Conservation (phyloP, 2,329 filamentous ascomycete genomes). For the Aspergillus japonicus region DNA sequence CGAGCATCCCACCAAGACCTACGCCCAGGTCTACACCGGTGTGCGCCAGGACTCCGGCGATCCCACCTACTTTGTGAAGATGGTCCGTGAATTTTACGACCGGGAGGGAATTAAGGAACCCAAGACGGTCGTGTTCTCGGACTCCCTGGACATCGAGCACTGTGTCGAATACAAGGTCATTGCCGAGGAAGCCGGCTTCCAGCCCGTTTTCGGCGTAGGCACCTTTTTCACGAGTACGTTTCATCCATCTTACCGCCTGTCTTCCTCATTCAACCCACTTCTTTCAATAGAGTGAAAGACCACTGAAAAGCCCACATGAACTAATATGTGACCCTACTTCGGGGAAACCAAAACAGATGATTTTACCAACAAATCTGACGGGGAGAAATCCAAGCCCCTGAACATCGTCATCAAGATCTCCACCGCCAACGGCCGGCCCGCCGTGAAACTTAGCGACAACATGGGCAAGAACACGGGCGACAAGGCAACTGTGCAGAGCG, state of each 20-base stretch:
- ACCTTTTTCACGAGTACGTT: slow-evolving; percentile 81
- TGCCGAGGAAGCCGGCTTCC: slow-evolving; percentile 76
- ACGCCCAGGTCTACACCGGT: slow-evolving; percentile 78
- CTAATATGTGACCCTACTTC: not conserved
- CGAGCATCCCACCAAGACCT: slow-evolving; percentile 57
- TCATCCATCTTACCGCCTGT: not conserved
- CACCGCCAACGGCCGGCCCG: slow-evolving; percentile 74
- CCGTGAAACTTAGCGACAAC: slow-evolving; percentile 93
- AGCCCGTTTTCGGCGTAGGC: slow-evolving; percentile 87
- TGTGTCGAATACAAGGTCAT: slow-evolving; percentile 87
- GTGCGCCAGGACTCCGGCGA: slow-evolving; percentile 90
- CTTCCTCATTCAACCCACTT: not conserved
- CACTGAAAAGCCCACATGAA: not conserved
- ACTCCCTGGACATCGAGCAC: slow-evolving; percentile 86
- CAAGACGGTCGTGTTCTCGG: slow-evolving; percentile 93
- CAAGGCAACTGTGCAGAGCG: slow-evolving; percentile 70
- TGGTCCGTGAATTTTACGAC: slow-evolving; percentile 80
- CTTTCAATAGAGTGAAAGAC: not conserved
- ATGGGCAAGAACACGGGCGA: slow-evolving; percentile 93
- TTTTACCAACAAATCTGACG: slow-evolving; percentile 69
- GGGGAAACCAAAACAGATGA: slow-evolving; percentile 58
- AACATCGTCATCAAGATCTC: slow-evolving; percentile 99
- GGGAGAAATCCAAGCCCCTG: slow-evolving; percentile 81
- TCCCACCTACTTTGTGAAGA: slow-evolving; percentile 73
- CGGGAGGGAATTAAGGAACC: slow-evolving; percentile 69